A percentile compares a stretch with the other conserved stretches of the same genome.
phyloP scores from a whole-genome alignment of 2,329 filamentous ascomycete genomes.

The Trichoderma gracile region DNA sequence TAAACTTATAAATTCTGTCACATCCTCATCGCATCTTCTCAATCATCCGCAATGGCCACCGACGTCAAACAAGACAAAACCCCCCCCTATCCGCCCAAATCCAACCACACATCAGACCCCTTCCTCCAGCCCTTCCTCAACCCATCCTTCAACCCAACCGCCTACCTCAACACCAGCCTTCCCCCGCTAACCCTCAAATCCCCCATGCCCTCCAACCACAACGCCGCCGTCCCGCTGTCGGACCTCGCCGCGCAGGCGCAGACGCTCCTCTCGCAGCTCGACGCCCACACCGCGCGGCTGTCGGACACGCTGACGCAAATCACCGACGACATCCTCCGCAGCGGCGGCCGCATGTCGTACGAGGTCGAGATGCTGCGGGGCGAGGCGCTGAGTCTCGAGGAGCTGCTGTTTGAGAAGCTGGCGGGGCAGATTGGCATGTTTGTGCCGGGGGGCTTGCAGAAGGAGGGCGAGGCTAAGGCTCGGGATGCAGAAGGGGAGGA shows the following conservation, averaged over 20 bases:
- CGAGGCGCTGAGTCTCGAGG: conserved; percentile 77
- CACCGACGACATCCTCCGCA: conserved; percentile 91
- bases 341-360: conserved; percentile 84
- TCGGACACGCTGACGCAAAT: conserved; percentile 81
- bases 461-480: conserved; percentile 34
- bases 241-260: conserved; percentile 81
- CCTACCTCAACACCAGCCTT: conserved; percentile 79
- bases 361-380: conserved; percentile 92
- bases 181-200: conserved; percentile 61
- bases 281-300: conserved; percentile 80
- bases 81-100: conserved; percentile 49
- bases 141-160: conserved; percentile 76
- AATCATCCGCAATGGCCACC: conserved; percentile 43
- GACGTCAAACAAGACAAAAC: conserved; percentile 47
- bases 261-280: conserved; percentile 80
- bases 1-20: too few species aligned
- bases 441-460: conserved; percentile 55
- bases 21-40: not conserved
- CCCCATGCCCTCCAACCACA: conserved; percentile 31
- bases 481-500: conserved; percentile 26
- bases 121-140: conserved; percentile 74
- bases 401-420: conserved; percentile 72
- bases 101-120: conserved; percentile 68
- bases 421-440: conserved; percentile 73
- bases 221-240: conserved; percentile 61